A percentile compares a stretch with the other conserved stretches of the same genome.
phyloP scores from a whole-genome alignment of 1,284 basidiomycete species.

The Ustilago bromivora region DNA sequence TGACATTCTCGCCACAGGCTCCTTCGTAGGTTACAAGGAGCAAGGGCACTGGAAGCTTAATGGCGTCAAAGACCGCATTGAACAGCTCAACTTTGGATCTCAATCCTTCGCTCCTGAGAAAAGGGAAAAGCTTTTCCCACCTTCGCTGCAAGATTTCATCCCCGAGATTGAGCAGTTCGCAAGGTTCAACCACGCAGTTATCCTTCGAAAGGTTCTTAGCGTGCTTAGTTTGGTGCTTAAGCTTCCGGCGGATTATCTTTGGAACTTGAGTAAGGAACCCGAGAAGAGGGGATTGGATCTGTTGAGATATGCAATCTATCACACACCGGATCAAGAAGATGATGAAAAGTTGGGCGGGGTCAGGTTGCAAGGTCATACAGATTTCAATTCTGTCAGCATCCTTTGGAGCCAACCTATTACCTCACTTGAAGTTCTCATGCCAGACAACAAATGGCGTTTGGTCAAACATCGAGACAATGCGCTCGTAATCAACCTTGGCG shows the following conservation, averaged over 20 bases:
- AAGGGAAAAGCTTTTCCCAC: conserved; percentile 51
- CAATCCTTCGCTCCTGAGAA: conserved; percentile 59
- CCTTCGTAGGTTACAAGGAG: conserved; percentile 71
- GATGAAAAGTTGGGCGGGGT: conserved; percentile 69
- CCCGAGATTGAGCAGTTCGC: conserved; percentile 71
- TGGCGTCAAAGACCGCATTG: conserved; percentile 70
- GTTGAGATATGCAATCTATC: conserved; percentile 71
- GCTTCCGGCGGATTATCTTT: conserved; percentile 71
- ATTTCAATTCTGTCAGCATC: conserved; percentile 71
- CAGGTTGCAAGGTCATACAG: conserved; percentile 71
- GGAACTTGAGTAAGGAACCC: conserved; percentile 70
- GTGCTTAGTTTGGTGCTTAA: conserved; percentile 71
- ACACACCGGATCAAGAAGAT: conserved; percentile 68
- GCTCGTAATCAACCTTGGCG: conserved; percentile 67
- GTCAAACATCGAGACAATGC: conserved; percentile 70
- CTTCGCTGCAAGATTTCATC: conserved; percentile 53
- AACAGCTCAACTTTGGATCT: conserved; percentile 71
- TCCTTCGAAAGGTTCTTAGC: conserved; percentile 70
- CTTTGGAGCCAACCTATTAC: conserved; percentile 72
- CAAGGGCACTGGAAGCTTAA: conserved; percentile 71
- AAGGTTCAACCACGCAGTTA: conserved; percentile 68
- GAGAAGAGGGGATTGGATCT: conserved; percentile 70
- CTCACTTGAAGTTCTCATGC: conserved; percentile 71
- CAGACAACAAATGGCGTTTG: conserved; percentile 70
- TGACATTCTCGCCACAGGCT: conserved; percentile 61